A percentile compares a stretch with the other conserved stretches of the same genome.
Conservation (phyloP, 179 eudicot species). For the Vitellaria paradoxa region DNA sequence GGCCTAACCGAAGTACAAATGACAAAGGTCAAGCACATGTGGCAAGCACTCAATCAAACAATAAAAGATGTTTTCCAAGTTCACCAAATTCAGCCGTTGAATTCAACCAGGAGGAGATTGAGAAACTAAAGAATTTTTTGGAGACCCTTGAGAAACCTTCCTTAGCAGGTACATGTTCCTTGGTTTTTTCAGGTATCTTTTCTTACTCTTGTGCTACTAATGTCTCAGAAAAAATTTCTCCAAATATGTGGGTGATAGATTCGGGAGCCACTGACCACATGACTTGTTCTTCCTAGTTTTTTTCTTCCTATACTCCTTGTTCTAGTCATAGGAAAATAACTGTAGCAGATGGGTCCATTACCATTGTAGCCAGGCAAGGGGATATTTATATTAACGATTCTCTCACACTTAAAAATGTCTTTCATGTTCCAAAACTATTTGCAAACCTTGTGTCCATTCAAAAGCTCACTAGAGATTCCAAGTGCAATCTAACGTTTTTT, state of each 20-base stretch:
- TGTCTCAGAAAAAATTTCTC: no score
- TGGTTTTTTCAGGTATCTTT: no score
- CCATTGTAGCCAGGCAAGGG: neutral
- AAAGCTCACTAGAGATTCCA: neutral
- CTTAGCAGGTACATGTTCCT: no score
- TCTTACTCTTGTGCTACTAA: no score
- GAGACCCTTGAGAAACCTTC: no score
- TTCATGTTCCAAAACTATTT: neutral
- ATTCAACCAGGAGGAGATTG: no score
- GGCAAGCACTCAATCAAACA: no score
- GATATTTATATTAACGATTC: neutral
- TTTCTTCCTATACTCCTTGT: neutral
- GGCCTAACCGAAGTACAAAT: no score
- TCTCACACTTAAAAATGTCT: neutral
- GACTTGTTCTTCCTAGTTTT: neutral
- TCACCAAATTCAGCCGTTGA: no score
- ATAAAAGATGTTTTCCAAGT: no score
- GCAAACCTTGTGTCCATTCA: neutral
- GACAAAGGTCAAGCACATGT: no score
- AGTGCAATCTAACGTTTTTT: neutral
- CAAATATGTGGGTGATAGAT: conserved; percentile 2
- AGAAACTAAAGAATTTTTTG: no score
- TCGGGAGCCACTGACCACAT: conserved; percentile 8
- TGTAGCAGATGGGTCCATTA: conserved; percentile 10
- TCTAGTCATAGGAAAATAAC: conserved; percentile 6